These are phyloP conservation scores for Sequoiadendron giganteum DNA, from an alignment of 75 land plant genomes.

Conservation along the genomic window DNA sequence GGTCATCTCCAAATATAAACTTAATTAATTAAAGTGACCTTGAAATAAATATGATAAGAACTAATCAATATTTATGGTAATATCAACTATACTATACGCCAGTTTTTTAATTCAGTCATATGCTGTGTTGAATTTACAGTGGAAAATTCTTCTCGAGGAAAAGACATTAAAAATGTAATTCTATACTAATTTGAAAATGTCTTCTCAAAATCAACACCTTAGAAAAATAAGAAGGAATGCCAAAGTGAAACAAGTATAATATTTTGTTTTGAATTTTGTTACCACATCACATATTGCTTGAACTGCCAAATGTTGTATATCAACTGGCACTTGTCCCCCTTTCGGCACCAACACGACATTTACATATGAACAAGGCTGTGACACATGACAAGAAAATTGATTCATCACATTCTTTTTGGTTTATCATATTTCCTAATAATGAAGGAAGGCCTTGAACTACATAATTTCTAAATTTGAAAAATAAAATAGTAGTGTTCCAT, in stretches of 20 bases:
- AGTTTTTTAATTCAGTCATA: no score
- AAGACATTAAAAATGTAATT: background rate
- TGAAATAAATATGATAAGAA: no score
- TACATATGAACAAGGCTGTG: conserved; percentile 76
- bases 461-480: background rate
- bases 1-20: no score
- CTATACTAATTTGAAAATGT: background rate
- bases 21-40: no score
- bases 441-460: background rate
- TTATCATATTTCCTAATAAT: background rate
- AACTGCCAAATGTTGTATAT: conserved; percentile 42
- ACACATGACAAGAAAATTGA: background rate
- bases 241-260: background rate
- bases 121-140: no score
- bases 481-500: background rate
- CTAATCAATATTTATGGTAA: no score
- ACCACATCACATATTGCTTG: conserved; percentile 83
- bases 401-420: background rate
- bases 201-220: background rate
- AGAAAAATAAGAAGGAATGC: background rate
- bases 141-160: no score
- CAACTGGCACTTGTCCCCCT: conserved; percentile 67
- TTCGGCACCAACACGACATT: conserved; percentile 82
- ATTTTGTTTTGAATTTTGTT: conserved; percentile 12
- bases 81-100: no score